Base-by-base conservation (phyloP, 1,284 basidiomycete species). In the Anthracocystis panici-leucophaei region DNA sequence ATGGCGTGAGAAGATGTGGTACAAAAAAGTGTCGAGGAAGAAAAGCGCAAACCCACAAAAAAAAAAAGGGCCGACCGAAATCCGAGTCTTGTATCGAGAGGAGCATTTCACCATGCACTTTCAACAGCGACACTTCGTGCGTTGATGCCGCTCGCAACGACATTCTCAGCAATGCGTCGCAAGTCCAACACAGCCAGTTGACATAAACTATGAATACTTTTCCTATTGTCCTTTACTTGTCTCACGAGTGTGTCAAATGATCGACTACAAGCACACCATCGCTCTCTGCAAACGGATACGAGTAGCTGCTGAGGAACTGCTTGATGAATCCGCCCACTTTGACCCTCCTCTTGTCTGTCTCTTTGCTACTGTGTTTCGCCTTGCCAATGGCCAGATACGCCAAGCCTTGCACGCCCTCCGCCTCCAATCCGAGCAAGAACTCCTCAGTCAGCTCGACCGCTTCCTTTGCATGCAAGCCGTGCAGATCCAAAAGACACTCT, bases 291-390 rank as follows among this genome's bases (percentile, higher is more conserved):
- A 94, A 96, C n/a, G 95, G 93, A 72, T 79, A 82, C 48, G 72
- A 92, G 93, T 94, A 97, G 58, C 92, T 90, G 78, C 93, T 91
- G 51, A 97, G 87, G 90, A 92, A 96, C 83, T 94, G 92, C 77
- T 92, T 91, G 45, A 97, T 91, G 18, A 92, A 92, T 2, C 91
- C 89, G 4, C 91, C 92, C 12, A 98, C 89, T 68, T 93, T 91
- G 33, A 92, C 92, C 2, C 93, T 90, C 40, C 94, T 93, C 53
- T 93, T 89, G 14, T 88, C 89, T 16, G 89, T 87, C 82, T 95
- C 93, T 31, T 90, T 92, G 2, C 93, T 95, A 1, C 93, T 94
- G 84, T 98, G 96, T 86, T 94, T 95, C 85, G 95, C 94, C 85
- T 97, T 94, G 11, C 97, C 96, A 5, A 98, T 93, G 35, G 98